Percentiles rank a stretch among this genome's conserved stretches.
These are phyloP conservation scores for Cydonia oblonga DNA, from an alignment of 331 rosid species.

Conservation along the genomic window DNA sequence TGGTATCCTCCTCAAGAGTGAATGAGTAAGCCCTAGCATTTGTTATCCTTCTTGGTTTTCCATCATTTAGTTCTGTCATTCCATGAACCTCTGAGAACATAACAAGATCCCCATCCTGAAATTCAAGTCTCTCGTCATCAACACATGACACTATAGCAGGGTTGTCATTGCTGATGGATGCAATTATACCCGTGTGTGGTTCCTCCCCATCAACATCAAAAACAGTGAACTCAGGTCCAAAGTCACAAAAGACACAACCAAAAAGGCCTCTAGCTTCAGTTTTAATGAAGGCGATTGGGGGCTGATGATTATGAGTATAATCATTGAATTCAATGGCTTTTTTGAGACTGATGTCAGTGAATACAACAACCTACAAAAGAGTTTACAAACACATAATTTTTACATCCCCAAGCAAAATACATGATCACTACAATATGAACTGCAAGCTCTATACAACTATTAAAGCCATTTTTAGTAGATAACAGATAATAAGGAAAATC, in stretches of 20 bases:
- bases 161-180: conserved; percentile 89
- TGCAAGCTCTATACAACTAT: too few relatives aligned
- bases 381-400: neutral
- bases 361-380: conserved; percentile 66
- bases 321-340: conserved; percentile 66
- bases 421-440: neutral
- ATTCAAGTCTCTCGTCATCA: conserved; percentile 96
- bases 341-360: conserved; percentile 59
- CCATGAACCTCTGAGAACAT: conserved; percentile 94
- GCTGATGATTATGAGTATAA: conserved; percentile 78
- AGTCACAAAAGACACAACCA: conserved; percentile 87
- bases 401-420: neutral
- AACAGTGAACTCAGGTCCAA: conserved; percentile 88
- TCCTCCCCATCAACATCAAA: conserved; percentile 87
- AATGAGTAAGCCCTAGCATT: conserved; percentile 83
- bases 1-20: conserved; percentile 84
- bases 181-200: conserved; percentile 88
- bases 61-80: conserved; percentile 88
- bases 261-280: conserved; percentile 91
- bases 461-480: too few relatives aligned
- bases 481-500: too few relatives aligned
- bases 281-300: conserved; percentile 77
- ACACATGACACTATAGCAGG: conserved; percentile 86
- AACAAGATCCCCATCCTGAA: conserved; percentile 94
- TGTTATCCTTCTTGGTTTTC: conserved; percentile 83